These are phyloP conservation scores for grape (Vitis vinifera) DNA, from an alignment of 164 flowering plant genomes.

Conservation along the genomic window ASM3070453v1 NC_081817.1:25444501-25445000, in stretches of 20 bases:
- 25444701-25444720: conserved; percentile 50
- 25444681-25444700: conserved; percentile 64
- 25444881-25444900: conserved; percentile 40
- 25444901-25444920: conserved; percentile 51
- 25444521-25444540: too few relatives aligned
- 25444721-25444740: conserved; percentile 40
- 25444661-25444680: conserved; percentile 61
- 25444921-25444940: background rate
- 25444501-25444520: too few relatives aligned
- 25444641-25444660: conserved; percentile 51
- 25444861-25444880: conserved; percentile 53
- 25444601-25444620: conserved; percentile 42
- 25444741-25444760: conserved; percentile 53
- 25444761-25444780: background rate
- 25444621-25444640: conserved; percentile 41
- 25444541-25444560: conserved; percentile 8
- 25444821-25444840: background rate
- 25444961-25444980: too few relatives aligned
- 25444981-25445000: too few relatives aligned
- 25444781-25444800: background rate
- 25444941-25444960: too few relatives aligned
- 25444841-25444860: conserved; percentile 62
- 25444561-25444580: conserved; percentile 66
- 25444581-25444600: conserved; percentile 59
- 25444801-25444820: background rate